These are phyloP conservation scores for Trichophyton simii DNA, from an alignment of 2,329 filamentous ascomycete species.

Conservation along the genomic window DNA sequence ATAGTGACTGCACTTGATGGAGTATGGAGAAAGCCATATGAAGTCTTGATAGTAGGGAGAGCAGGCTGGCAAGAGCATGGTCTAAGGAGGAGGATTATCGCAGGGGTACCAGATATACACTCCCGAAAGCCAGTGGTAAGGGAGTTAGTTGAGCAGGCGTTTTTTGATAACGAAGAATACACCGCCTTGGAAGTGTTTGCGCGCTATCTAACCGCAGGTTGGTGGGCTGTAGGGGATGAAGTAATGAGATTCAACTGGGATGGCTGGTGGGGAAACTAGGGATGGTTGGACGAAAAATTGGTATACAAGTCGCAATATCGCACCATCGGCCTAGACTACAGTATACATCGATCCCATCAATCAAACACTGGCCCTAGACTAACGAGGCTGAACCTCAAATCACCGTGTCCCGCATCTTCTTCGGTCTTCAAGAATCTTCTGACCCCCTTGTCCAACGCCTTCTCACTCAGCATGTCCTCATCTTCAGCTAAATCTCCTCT, in stretches of 20 bases:
- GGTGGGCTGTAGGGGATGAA: conserved; percentile 52
- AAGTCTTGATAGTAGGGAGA: conserved; percentile 40
- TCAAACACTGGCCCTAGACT: conserved; percentile 46
- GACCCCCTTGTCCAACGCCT: conserved; percentile 60
- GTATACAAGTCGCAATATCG: not conserved
- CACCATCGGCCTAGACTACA: not conserved
- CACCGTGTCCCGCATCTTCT: conserved; percentile 42
- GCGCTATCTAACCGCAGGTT: conserved; percentile 45
- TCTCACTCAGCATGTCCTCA: conserved; percentile 64
- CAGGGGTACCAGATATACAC: conserved; percentile 50
- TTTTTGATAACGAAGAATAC: conserved; percentile 31
- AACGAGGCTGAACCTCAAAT: conserved; percentile 51
- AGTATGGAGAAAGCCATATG: conserved; percentile 49
- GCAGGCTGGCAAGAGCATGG: conserved; percentile 15
- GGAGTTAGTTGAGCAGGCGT: conserved; percentile 38
- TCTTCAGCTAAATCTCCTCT: conserved; percentile 46
- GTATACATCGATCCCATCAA: conserved; percentile 22
- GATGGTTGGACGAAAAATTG: not conserved
- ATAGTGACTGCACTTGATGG: conserved; percentile 41
- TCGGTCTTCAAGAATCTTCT: conserved; percentile 48
- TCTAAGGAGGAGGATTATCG: conserved; percentile 40
- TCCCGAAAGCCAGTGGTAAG: conserved; percentile 54
- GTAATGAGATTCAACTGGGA: conserved; percentile 48
- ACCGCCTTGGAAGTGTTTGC: conserved; percentile 49
- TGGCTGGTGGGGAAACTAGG: conserved; percentile 36